These are phyloP conservation scores for Tirmania nivea DNA, from an alignment of 495 filamentous ascomycete genomes.

Conservation along the genomic window DNA sequence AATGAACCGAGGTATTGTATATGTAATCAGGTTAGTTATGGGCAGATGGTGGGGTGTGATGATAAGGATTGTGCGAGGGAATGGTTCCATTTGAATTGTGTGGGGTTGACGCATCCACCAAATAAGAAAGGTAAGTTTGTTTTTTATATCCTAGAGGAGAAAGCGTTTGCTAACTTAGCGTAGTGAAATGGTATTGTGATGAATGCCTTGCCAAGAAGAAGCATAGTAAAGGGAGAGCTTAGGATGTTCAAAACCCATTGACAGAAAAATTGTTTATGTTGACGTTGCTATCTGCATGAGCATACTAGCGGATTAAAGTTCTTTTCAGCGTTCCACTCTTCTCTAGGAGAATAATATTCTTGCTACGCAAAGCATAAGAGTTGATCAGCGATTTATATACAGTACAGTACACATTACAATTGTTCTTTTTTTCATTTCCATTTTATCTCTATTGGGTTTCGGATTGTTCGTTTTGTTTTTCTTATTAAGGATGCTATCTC, in stretches of 20 bases:
- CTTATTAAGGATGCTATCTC: too few species aligned
- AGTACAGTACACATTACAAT: background rate
- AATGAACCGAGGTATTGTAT: constrained; percentile 82
- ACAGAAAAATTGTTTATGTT: background rate
- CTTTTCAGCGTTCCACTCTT: background rate
- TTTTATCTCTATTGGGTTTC: background rate
- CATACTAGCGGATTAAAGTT: background rate
- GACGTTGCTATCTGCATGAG: background rate
- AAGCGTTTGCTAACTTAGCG: constrained; percentile 8
- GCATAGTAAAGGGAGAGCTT: background rate
- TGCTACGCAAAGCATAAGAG: too few species aligned
- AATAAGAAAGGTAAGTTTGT: constrained; percentile 51
- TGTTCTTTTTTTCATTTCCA: background rate
- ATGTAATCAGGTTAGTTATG: constrained; percentile 82
- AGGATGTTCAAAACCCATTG: background rate
- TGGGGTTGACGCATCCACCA: constrained; percentile 68
- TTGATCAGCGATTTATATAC: background rate
- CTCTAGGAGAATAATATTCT: too few species aligned
- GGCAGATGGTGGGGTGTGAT: constrained; percentile 97
- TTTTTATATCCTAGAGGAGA: constrained; percentile 6
- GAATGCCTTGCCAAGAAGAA: constrained; percentile 59
- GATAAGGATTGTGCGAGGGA: constrained; percentile 65
- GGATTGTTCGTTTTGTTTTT: background rate
- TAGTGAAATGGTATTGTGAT: constrained; percentile 81
- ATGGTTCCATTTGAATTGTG: constrained; percentile 93